Conservation (phyloP, 2,329 filamentous ascomycete species). For the Pseudopyrenochaeta lycopersici region DNA sequence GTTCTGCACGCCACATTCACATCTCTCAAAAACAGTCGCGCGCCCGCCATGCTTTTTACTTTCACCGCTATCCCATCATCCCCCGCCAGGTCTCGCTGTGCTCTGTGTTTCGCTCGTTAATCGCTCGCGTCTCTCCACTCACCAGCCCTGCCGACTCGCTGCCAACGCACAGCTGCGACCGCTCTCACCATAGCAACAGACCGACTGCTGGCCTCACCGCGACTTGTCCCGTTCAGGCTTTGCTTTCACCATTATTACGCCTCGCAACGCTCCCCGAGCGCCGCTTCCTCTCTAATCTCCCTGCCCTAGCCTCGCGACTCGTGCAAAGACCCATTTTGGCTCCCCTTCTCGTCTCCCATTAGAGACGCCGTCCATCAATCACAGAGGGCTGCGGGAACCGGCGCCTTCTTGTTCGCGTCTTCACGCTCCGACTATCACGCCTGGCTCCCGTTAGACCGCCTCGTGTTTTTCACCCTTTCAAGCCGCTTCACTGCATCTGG, state of each 20-base stretch:
- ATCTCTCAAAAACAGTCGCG: constrained; percentile 16
- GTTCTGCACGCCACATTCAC: constrained; percentile 25
- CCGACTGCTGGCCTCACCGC: constrained; percentile 42
- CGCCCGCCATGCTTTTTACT: constrained; percentile 29
- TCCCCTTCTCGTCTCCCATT: constrained; percentile 34
- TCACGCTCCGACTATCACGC: constrained; percentile 34
- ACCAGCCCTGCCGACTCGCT: constrained; percentile 25
- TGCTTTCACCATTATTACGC: constrained; percentile 47
- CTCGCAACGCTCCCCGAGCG: constrained; percentile 36
- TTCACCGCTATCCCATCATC: constrained; percentile 23
- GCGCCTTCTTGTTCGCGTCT: constrained; percentile 27
- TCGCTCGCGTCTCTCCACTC: constrained; percentile 24
- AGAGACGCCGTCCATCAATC: constrained; percentile 41
- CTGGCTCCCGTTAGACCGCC: constrained; percentile 31
- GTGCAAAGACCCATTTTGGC: constrained; percentile 45
- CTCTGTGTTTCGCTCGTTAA: constrained; percentile 23
- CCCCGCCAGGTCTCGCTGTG: constrained; percentile 17
- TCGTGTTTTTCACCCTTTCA: constrained; percentile 24
- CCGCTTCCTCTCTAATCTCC: constrained; percentile 50
- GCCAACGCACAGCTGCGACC: constrained; percentile 50
- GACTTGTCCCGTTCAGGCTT: constrained; percentile 40
- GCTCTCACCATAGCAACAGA: constrained; percentile 51
- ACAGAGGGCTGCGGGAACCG: constrained; percentile 20
- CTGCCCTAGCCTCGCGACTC: constrained; percentile 48
- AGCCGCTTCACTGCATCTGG: constrained; percentile 25